These are phyloP conservation scores for Mycena capillaripes DNA, from an alignment of 768 basidiomycete genomes.

Conservation along the genomic window DNA sequence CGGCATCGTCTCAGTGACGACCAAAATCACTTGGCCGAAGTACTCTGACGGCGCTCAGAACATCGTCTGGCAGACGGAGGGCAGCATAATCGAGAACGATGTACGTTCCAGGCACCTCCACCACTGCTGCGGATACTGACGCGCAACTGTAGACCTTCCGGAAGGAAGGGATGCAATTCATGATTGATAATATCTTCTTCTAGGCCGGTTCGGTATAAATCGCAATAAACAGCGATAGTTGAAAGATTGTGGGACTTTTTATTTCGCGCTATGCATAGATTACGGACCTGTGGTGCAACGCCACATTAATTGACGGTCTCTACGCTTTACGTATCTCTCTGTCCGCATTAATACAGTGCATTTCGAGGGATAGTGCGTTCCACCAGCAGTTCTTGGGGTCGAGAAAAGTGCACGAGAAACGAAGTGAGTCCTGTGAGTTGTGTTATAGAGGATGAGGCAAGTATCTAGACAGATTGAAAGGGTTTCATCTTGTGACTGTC, in stretches of 20 bases:
- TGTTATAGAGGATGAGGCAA: too few relatives aligned
- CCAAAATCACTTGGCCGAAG: constrained; percentile 18
- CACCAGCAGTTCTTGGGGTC: too few relatives aligned
- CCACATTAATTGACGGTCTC: neutral
- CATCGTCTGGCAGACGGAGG: constrained; percentile 30
- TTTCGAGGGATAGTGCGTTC: too few relatives aligned
- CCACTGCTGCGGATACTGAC: neutral
- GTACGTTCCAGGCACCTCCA: neutral
- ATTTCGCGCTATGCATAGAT: neutral
- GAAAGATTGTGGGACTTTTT: neutral
- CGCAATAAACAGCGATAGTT: neutral
- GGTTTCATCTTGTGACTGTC: too few relatives aligned
- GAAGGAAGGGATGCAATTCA: constrained; percentile 25
- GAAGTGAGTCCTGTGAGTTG: too few relatives aligned
- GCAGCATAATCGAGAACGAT: constrained; percentile 13
- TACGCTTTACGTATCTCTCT: neutral
- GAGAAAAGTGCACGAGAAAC: too few relatives aligned
- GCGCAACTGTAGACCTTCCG: constrained; percentile 9
- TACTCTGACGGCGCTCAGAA: constrained; percentile 18
- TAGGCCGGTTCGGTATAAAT: neutral
- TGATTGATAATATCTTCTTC: constrained; percentile 24
- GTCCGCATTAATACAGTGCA: too few relatives aligned
- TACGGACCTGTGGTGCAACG: neutral
- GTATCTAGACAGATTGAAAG: too few relatives aligned
- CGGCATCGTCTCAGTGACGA: constrained; percentile 4